A percentile compares a stretch with the other conserved stretches of the same genome.
Conservation (phyloP, 129 eudicot genomes). For the Silybum marianum region DNA sequence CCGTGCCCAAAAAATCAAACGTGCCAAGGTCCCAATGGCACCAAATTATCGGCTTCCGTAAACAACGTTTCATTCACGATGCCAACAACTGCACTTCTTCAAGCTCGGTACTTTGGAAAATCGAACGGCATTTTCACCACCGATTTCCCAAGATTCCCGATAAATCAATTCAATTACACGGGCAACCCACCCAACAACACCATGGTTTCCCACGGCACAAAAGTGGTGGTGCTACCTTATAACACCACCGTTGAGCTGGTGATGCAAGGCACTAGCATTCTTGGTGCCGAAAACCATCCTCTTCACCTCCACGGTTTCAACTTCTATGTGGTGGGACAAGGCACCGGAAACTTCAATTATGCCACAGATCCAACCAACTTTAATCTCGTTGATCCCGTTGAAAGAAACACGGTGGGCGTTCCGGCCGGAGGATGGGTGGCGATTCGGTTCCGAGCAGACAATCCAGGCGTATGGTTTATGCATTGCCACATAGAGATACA, state of each 20-base stretch:
- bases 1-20: conserved; percentile 51
- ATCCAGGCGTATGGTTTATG: conserved; percentile 77
- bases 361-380: conserved; percentile 45
- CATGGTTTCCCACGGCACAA: conserved; percentile 59
- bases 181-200: conserved; percentile 67
- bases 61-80: conserved; percentile 37
- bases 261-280: conserved; percentile 60
- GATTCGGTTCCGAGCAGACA: conserved; percentile 54
- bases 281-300: conserved; percentile 42
- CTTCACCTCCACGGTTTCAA: conserved; percentile 61
- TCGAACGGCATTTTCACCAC: conserved; percentile 47
- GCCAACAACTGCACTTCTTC: conserved; percentile 65
- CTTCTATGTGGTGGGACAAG: conserved; percentile 65
- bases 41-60: conserved; percentile 55
- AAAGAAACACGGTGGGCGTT: conserved; percentile 62
- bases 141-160: conserved; percentile 46
- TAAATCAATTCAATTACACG: conserved; percentile 51
- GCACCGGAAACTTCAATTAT: conserved; percentile 57
- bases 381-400: conserved; percentile 63
- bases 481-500: conserved; percentile 71
- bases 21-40: conserved; percentile 65
- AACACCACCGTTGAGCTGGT: conserved; percentile 62
- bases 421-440: conserved; percentile 73
- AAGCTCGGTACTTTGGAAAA: conserved; percentile 49
- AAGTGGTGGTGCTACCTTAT: conserved; percentile 50